Conservation (phyloP, 2,329 filamentous ascomycete species). For the Lasiodiplodia theobromae region DNA sequence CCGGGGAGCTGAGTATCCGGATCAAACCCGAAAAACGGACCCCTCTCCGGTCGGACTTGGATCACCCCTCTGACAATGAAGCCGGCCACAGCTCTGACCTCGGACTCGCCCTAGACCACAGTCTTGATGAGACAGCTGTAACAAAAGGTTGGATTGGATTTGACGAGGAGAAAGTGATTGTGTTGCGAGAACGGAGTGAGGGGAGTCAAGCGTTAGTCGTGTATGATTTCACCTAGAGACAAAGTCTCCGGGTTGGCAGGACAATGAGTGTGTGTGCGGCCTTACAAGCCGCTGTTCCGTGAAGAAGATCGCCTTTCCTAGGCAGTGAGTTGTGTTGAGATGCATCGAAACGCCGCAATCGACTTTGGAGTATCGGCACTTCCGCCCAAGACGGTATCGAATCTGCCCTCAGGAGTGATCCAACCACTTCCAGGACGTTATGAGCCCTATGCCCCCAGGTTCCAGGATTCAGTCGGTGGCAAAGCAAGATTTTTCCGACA, state of each 20-base stretch:
- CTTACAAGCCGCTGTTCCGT: background rate
- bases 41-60: background rate
- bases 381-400: background rate
- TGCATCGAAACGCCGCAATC: background rate
- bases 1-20: conserved; percentile 61
- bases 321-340: conserved; percentile 16
- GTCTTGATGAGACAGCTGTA: conserved; percentile 48
- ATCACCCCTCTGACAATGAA: conserved; percentile 33
- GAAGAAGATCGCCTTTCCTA: conserved; percentile 9
- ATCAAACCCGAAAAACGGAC: conserved; percentile 52
- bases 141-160: conserved; percentile 78
- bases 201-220: conserved; percentile 78
- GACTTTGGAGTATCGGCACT: background rate
- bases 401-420: background rate
- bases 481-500: background rate
- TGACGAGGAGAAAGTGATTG: conserved; percentile 89
- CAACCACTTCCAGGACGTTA: background rate
- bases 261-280: conserved; percentile 8
- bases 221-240: conserved; percentile 79
- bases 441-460: background rate
- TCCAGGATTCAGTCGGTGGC: background rate
- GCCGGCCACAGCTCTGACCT: conserved; percentile 42
- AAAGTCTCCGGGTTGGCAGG: background rate
- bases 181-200: conserved; percentile 73
- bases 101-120: conserved; percentile 37